phyloP scores from a whole-genome alignment of 1,284 basidiomycete genomes.

The Cutaneotrichosporon cyanovorans region DNA sequence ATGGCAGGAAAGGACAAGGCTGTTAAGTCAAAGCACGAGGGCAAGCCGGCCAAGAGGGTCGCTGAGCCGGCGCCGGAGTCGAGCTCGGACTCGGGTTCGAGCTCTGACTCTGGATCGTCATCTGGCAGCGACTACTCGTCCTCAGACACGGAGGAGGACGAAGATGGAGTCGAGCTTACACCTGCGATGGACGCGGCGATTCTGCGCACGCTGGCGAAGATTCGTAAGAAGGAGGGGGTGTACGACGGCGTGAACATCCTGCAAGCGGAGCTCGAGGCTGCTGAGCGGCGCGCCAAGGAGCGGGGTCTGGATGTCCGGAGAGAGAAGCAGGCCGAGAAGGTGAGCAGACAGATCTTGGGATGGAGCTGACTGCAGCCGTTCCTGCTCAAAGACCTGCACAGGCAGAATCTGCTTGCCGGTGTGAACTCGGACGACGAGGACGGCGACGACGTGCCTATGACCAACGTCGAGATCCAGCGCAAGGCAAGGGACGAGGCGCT shows the following conservation, averaged over 20 bases:
- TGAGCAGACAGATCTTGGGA: conserved; percentile 8
- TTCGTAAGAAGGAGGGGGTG: conserved; percentile 72
- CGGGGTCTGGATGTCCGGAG: conserved; percentile 18
- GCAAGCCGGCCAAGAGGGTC: too few relatives aligned
- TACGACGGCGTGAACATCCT: conserved; percentile 64
- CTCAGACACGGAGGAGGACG: conserved; percentile 75
- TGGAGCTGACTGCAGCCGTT: conserved; percentile 37
- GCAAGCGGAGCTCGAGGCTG: conserved; percentile 54
- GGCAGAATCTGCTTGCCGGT: conserved; percentile 42
- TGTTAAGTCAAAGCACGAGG: conserved; percentile 3
- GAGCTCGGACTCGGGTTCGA: conserved; percentile 20
- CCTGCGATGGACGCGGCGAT: conserved; percentile 93
- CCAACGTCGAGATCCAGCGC: conserved; percentile 72
- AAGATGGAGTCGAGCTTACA: conserved; percentile 90
- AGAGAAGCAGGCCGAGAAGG: conserved; percentile 20
- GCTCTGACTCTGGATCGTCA: conserved; percentile 20
- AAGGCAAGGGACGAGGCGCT: conserved; percentile 73
- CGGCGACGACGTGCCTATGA: conserved; percentile 46
- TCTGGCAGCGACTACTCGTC: too few relatives aligned
- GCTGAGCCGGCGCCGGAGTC: conserved; percentile 1
- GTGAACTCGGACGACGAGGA: conserved; percentile 20
- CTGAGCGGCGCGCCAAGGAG: conserved; percentile 27
- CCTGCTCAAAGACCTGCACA: conserved; percentile 48
- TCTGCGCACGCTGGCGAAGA: conserved; percentile 78
- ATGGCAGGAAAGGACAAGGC: neutral